Percentiles rank a stretch among this genome's conserved stretches.
Evolutionary conservation across 306 rosid species (phyloP).

Genomic region (Castanea mollissima): DNA sequence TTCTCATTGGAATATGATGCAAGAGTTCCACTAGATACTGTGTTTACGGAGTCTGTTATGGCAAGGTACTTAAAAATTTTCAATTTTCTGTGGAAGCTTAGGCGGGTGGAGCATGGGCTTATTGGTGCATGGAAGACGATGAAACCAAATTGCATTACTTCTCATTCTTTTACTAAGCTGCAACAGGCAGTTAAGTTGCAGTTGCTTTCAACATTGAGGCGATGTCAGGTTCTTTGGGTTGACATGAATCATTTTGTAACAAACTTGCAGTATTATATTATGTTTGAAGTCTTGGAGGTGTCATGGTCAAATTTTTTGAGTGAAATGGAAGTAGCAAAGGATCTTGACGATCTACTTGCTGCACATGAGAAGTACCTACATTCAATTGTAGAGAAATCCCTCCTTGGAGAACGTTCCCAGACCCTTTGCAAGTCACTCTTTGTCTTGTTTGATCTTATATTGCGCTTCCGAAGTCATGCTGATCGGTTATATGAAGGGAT

Average conservation of each 20-base stretch:
- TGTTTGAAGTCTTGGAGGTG: slow-evolving; percentile 97
- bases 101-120: slow-evolving; percentile 94
- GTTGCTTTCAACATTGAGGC: slow-evolving; percentile 84
- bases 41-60: slow-evolving; percentile 95
- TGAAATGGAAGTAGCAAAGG: slow-evolving; percentile 94
- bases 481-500: slow-evolving; percentile 92
- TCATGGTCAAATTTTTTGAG: slow-evolving; percentile 81
- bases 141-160: slow-evolving; percentile 94
- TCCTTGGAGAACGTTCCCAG: slow-evolving; percentile 87
- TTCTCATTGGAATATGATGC: slow-evolving; percentile 95
- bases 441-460: slow-evolving; percentile 80
- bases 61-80: slow-evolving; percentile 84
- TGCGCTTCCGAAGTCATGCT: slow-evolving; percentile 80
- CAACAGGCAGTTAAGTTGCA: slow-evolving; percentile 66
- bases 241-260: slow-evolving; percentile 97
- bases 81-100: slow-evolving; percentile 95
- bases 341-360: slow-evolving; percentile 90
- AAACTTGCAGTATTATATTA: slow-evolving; percentile 90
- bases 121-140: slow-evolving; percentile 93
- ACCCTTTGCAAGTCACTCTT: slow-evolving; percentile 78
- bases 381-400: slow-evolving; percentile 88
- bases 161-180: slow-evolving; percentile 72
- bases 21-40: slow-evolving; percentile 82
- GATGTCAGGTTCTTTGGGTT: slow-evolving; percentile 95
- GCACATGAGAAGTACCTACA: slow-evolving; percentile 93